phyloP scores from a whole-genome alignment of 306 rosid genomes.

The Macrotyloma uniflorum region DNA sequence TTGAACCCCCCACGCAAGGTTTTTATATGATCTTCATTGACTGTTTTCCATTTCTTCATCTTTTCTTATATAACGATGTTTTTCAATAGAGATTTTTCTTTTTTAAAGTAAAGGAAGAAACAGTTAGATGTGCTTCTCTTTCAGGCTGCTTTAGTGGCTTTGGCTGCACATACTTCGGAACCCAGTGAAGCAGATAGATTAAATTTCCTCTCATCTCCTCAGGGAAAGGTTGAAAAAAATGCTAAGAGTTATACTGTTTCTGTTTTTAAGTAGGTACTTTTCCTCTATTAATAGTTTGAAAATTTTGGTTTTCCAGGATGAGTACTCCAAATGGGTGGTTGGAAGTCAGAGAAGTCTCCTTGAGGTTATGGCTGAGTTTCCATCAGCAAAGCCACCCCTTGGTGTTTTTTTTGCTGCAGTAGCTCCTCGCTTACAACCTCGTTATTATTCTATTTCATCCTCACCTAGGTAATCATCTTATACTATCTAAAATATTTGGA shows the following conservation, averaged over 20 bases:
- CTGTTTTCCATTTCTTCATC: background rate
- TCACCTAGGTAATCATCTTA: constrained; percentile 66
- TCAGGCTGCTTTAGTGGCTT: constrained; percentile 73
- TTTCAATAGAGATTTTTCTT: background rate
- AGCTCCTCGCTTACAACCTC: constrained; percentile 76
- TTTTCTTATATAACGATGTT: background rate
- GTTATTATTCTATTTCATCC: constrained; percentile 87
- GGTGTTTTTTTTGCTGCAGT: constrained; percentile 86
- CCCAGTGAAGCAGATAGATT: constrained; percentile 73
- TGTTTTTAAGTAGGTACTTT: background rate
- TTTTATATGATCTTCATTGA: constrained; percentile 3
- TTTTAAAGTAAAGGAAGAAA: background rate
- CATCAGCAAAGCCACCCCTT: constrained; percentile 79
- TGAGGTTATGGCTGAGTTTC: constrained; percentile 88
- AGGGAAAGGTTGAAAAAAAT: constrained; percentile 65
- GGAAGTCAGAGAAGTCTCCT: constrained; percentile 82
- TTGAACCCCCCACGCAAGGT: constrained; percentile 84
- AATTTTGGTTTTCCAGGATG: constrained; percentile 56
- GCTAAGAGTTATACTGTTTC: background rate
- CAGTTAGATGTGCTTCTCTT: constrained; percentile 18
- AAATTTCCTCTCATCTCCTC: constrained; percentile 67
- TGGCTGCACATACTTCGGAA: constrained; percentile 78
- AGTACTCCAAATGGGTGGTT: constrained; percentile 78
- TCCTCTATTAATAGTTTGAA: constrained; percentile 41
- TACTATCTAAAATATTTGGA: background rate